Percentiles rank a stretch among this genome's conserved stretches.
Conservation (phyloP, 345 rosid genomes). For the Kandelia obovata region DNA sequence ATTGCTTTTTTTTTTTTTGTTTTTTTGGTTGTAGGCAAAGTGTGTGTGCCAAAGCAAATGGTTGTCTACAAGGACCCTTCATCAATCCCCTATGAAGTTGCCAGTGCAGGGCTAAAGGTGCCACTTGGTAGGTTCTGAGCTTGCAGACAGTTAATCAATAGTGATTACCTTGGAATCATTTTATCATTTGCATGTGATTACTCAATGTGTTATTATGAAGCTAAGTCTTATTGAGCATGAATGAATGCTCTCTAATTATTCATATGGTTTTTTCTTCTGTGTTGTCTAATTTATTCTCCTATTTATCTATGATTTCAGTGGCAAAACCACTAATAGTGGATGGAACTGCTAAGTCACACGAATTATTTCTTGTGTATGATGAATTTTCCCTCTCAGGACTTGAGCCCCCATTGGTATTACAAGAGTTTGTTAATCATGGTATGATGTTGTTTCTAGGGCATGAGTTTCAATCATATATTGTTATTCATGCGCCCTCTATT, state of each 20-base stretch:
- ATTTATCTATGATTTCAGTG: slow-evolving; percentile 41
- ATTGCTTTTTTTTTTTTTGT: no score
- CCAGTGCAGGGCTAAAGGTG: slow-evolving; percentile 61
- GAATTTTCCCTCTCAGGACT: slow-evolving; percentile 62
- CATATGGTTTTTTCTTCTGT: slow-evolving; percentile 1
- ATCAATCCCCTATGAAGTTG: slow-evolving; percentile 54
- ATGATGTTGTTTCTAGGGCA: slow-evolving; percentile 12
- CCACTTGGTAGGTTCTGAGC: slow-evolving; percentile 57
- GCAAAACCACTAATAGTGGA: slow-evolving; percentile 88
- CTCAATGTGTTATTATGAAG: background rate
- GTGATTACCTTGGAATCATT: background rate
- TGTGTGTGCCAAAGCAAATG: slow-evolving; percentile 73
- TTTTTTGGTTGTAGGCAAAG: slow-evolving; percentile 44
- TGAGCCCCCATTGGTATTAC: slow-evolving; percentile 80
- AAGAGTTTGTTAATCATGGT: slow-evolving; percentile 97
- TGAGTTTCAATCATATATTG: background rate
- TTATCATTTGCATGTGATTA: background rate
- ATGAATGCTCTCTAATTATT: background rate
- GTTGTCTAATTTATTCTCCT: slow-evolving; percentile 4
- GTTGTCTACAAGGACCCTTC: slow-evolving; percentile 56
- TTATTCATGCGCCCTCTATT: slow-evolving; percentile 2
- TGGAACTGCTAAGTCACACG: slow-evolving; percentile 87
- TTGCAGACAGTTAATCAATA: background rate
- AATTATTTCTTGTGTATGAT: slow-evolving; percentile 77
- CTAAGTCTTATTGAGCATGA: background rate